phyloP scores from a whole-genome alignment of 129 eudicot species.

The Helichrysum umbraculigerum region DNA sequence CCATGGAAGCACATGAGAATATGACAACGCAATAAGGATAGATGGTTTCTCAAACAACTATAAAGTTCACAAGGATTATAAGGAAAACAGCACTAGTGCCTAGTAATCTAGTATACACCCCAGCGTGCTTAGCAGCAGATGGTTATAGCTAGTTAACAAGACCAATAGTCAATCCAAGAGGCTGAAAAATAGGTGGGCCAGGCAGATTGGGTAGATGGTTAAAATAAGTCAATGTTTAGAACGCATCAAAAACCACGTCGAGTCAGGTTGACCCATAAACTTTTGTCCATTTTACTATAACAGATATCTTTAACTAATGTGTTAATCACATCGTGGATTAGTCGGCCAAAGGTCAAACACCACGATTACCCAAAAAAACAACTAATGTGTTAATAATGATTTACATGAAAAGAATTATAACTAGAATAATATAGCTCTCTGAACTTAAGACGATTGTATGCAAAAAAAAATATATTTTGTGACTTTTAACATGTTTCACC shows the following conservation, averaged over 20 bases:
- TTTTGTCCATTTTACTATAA: background rate
- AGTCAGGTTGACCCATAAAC: background rate
- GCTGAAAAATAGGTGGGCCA: background rate
- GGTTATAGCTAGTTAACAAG: background rate
- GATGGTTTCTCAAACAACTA: background rate
- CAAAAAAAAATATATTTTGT: background rate
- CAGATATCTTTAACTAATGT: background rate
- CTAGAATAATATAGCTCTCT: no score
- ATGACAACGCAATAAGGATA: background rate
- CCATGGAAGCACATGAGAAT: background rate
- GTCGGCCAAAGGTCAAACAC: background rate
- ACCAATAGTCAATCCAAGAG: background rate
- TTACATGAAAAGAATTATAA: background rate
- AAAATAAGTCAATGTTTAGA: background rate
- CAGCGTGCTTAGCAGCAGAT: no score
- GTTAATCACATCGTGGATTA: background rate
- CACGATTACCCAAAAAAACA: background rate
- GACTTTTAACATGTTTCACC: background rate
- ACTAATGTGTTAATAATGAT: background rate
- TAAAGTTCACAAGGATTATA: background rate
- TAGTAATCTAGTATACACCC: background rate
- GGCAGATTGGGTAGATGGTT: background rate
- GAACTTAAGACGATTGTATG: background rate
- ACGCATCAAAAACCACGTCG: background rate
- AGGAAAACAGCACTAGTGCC: background rate